Base-by-base conservation (phyloP, 2,329 filamentous ascomycete genomes). In the Stachybotrys chartarum region DNA sequence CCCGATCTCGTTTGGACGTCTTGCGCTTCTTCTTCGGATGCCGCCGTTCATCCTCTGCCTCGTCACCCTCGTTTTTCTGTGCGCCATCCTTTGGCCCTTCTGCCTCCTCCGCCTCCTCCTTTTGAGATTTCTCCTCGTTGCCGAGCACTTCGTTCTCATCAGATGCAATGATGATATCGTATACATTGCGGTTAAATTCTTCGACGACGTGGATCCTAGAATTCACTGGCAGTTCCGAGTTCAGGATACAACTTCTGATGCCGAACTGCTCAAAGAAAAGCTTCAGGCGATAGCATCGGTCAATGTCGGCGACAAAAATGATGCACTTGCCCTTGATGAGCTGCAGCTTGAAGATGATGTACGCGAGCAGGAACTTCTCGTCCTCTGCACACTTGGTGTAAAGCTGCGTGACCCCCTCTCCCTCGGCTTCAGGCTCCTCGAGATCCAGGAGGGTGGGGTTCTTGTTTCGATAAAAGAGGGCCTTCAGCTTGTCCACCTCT, bases 251-350 rank as follows among this genome's bases (percentile, higher is more conserved):
- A 65, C 90, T 93, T 68, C 91, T 88, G 67, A 97, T 93, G 50
- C 91, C 92, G 66, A 99, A 99, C 68, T 99, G 94, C 72, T 99
- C 94, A 53, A 99, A 82, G 68, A 94, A 99, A 7, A 99, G 80
- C 73, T 97, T 97, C 30, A 99, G 75, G 42, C 94, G 84, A 72
- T 99, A 99, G 64, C 89, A 96, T 60, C 79, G 75, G 72, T 97
- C 92, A 54, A 96, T 87, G 62, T 96, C 91, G 31, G 84, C 87
- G 7, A 96, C 91, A 57, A 82, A 82, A 49, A 82, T 77, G 58
- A 82, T 75, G 56, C 88, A 88, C 71, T 97, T 97, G 60, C 94
- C 94, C 70, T 93, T 96, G 67, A 99, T 87, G 53, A 97, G 77
- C 69, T 94, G 89, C 12, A 97, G 81, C 75, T 96, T 96, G 77